Evolutionary conservation across 768 basidiomycete species (phyloP), one percentile per base, ranked within the genome.

Genomic region (Pholiota conissans): DNA sequence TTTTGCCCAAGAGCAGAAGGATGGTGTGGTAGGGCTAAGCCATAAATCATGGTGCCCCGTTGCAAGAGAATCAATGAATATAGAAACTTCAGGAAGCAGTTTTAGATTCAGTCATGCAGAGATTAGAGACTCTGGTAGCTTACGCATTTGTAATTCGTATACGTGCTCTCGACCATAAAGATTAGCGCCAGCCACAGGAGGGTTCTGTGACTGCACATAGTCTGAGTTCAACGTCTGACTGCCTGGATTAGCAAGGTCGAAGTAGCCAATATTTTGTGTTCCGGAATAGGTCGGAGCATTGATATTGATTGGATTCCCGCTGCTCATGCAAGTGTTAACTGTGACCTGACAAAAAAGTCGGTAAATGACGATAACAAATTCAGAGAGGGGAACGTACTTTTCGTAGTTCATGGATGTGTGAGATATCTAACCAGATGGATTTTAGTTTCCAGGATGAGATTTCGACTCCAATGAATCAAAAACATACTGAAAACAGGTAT

Each of bases 61-160:
- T 14, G 49, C 28, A 5, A 50, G 24, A 24, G n/a, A 18, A 30
- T 50, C 34, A 3, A 50, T 50, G 28, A 50, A 50, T 5, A 50
- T 20, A 18, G 49, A 50, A 20, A 50, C 49, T 50, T 10, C n/a
- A 11, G n/a, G 8, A 11, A 22, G 9, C 20, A 18, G 22, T 45
- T 16, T 39, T 45, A 45, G 22, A 9, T 45, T 24, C 9, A 22
- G 18, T 26, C 8, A 9, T 6, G 18, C 20, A 18, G 7, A 3
- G 3, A 7, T 5, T 4, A 22, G 42, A n/a, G n/a, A n/a, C n/a
- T 9, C 42, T 49, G 4, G 3, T 22, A n/a, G 27, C 49, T 30
- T 50, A 50, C 49, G 49, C 49, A 50, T 50, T 50, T 61, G 60
- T 51, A 61, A 47, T 48, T 61, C 60, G 40, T 61, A 61, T 9